Conservation (phyloP, 108 stramenopile genomes). For the Ochromonas danica region DNA sequence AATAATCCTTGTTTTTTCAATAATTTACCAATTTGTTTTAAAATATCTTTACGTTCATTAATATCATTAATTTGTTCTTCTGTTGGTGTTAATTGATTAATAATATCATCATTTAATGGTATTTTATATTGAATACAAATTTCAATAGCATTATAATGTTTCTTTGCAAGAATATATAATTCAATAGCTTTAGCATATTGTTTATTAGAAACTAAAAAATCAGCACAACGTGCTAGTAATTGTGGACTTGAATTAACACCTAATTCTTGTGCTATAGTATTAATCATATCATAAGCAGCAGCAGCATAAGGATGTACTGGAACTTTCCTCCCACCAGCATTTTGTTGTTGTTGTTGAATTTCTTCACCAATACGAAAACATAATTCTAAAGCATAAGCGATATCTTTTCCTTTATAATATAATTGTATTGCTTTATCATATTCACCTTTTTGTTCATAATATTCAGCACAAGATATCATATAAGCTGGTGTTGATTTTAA, state of each 20-base stretch:
- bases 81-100: constrained; percentile 55
- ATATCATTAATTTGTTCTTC: constrained; percentile 17
- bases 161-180: constrained; percentile 50
- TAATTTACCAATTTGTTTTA: constrained; percentile 52
- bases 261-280: constrained; percentile 54
- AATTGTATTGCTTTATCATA: constrained; percentile 66
- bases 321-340: not conserved
- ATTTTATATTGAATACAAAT: constrained; percentile 58
- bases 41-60: constrained; percentile 42
- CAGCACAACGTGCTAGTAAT: constrained; percentile 57
- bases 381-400: constrained; percentile 59
- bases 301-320: not conserved
- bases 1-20: constrained; percentile 62
- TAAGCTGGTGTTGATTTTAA: constrained; percentile 51
- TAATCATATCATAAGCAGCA: constrained; percentile 55
- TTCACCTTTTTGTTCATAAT: constrained; percentile 65
- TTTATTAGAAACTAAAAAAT: constrained; percentile 59
- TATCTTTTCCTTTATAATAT: constrained; percentile 64
- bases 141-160: constrained; percentile 52
- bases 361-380: constrained; percentile 55
- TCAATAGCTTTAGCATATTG: constrained; percentile 63
- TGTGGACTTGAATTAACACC: constrained; percentile 42
- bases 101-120: constrained; percentile 56
- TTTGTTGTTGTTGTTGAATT: constrained; percentile 30
- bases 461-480: constrained; percentile 59